Percentiles rank a stretch among this genome's conserved stretches.
phyloP scores from a whole-genome alignment of 1,284 basidiomycete species.

The Rhodotorula glutinis region DNA sequence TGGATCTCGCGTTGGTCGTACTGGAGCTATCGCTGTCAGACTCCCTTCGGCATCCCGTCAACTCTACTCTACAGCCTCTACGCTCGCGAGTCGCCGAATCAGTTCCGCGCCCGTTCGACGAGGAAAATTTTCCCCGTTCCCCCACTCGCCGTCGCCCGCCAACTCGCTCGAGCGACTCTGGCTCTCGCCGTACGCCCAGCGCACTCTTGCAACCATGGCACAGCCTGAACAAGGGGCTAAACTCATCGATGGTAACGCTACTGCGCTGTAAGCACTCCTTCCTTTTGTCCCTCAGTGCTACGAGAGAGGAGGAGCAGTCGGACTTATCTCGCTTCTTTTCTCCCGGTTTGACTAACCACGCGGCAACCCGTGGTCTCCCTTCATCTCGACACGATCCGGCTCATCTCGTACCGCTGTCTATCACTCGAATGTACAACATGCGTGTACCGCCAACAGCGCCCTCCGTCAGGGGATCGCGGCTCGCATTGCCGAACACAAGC shows the following conservation, averaged over 20 bases:
- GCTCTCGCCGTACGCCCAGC: not conserved
- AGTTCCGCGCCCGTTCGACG: not conserved
- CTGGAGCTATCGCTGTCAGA: too few relatives aligned
- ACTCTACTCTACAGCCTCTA: not conserved
- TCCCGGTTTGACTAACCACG: slow-evolving; percentile 48
- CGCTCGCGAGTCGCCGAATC: not conserved
- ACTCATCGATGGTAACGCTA: slow-evolving; percentile 80
- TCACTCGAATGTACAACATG: not conserved
- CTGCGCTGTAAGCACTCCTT: slow-evolving; percentile 71
- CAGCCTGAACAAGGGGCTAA: slow-evolving; percentile 36
- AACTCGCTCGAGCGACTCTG: not conserved
- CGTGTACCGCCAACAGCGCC: slow-evolving; percentile 55
- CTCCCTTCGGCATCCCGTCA: too few relatives aligned
- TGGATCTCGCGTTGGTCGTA: too few relatives aligned
- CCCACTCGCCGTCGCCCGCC: not conserved
- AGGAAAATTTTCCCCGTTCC: not conserved
- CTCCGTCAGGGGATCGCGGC: slow-evolving; percentile 63
- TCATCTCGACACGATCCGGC: too few relatives aligned
- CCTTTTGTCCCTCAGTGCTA: too few relatives aligned
- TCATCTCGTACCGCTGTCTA: too few relatives aligned
- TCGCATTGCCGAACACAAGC: slow-evolving; percentile 60
- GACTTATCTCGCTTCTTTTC: slow-evolving; percentile 59
- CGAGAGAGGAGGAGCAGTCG: too few relatives aligned
- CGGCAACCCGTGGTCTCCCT: not conserved
- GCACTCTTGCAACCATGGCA: slow-evolving; percentile 24